Conservation (phyloP, 2,329 filamentous ascomycete genomes). For the Pyrenochaeta sp. region DNA sequence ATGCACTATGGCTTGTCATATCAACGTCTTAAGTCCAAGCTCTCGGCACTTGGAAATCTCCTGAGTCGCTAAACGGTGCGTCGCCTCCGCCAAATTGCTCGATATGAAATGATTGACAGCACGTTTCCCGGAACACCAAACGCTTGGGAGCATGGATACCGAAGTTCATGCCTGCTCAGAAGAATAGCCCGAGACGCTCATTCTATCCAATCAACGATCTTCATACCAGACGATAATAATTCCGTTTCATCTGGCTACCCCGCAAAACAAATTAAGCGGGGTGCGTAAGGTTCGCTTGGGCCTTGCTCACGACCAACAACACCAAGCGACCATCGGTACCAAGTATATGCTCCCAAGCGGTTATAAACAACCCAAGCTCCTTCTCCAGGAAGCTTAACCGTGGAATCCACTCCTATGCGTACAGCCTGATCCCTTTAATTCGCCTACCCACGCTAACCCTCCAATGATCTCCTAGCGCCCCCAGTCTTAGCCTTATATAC, state of each 20-base stretch:
- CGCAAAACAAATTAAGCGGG: constrained; percentile 24
- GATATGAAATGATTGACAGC: not conserved
- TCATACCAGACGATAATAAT: not conserved
- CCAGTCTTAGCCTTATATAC: constrained; percentile 27
- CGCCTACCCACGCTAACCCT: constrained; percentile 23
- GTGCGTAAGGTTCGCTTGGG: constrained; percentile 13
- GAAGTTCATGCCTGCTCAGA: not conserved
- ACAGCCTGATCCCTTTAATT: constrained; percentile 11
- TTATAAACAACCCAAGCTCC: constrained; percentile 28
- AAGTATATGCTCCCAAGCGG: constrained; percentile 16
- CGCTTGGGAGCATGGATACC: not conserved
- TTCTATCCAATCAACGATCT: not conserved
- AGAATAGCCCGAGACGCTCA: not conserved
- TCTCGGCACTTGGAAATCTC: too few relatives aligned
- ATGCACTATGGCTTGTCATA: too few relatives aligned
- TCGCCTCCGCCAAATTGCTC: too few relatives aligned
- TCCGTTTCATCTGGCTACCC: constrained; percentile 14
- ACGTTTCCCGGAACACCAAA: not conserved
- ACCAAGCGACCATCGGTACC: constrained; percentile 9
- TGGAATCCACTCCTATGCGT: constrained; percentile 5
- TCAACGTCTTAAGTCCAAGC: too few relatives aligned
- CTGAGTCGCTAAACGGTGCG: too few relatives aligned
- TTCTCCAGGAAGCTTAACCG: constrained; percentile 20
- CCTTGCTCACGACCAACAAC: constrained; percentile 3
- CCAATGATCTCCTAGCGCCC: constrained; percentile 10